phyloP scores from a whole-genome alignment of 305 asterid genomes.

The Solanum hybrid region DNA sequence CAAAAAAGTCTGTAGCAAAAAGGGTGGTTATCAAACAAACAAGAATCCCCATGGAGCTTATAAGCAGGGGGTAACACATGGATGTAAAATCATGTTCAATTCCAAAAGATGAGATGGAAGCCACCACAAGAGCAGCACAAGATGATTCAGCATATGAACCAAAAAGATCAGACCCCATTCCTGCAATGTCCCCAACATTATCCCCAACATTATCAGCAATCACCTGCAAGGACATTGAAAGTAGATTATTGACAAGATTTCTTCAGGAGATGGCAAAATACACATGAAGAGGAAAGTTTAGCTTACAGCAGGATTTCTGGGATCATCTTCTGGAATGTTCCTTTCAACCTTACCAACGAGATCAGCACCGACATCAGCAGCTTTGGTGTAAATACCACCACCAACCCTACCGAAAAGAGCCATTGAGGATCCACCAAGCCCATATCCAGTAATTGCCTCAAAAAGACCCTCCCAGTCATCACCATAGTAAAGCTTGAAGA shows the following conservation, averaged over 20 bases:
- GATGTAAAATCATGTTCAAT: constrained; percentile 64
- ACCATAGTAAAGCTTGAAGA: constrained; percentile 73
- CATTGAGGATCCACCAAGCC: constrained; percentile 81
- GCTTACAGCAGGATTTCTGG: constrained; percentile 83
- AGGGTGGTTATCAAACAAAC: constrained; percentile 79
- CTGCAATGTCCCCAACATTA: constrained; percentile 97
- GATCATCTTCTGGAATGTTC: constrained; percentile 86
- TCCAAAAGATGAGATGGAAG: constrained; percentile 84
- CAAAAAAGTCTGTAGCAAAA: constrained; percentile 68
- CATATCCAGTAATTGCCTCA: constrained; percentile 80
- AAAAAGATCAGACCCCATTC: constrained; percentile 96
- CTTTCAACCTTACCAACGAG: constrained; percentile 83
- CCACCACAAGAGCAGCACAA: constrained; percentile 85
- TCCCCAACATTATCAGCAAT: constrained; percentile 94
- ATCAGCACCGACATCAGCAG: constrained; percentile 90
- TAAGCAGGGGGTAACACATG: constrained; percentile 72
- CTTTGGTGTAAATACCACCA: constrained; percentile 83
- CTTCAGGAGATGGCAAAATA: not conserved
- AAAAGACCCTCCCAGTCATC: constrained; percentile 90
- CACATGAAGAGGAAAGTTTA: not conserved
- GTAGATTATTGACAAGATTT: not conserved
- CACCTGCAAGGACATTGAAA: constrained; percentile 39
- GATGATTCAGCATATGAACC: constrained; percentile 94
- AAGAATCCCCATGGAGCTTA: constrained; percentile 84
- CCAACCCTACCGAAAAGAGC: constrained; percentile 76